Base-by-base conservation (phyloP, 805 yeast species). In the Metschnikowia vanudenii region DNA sequence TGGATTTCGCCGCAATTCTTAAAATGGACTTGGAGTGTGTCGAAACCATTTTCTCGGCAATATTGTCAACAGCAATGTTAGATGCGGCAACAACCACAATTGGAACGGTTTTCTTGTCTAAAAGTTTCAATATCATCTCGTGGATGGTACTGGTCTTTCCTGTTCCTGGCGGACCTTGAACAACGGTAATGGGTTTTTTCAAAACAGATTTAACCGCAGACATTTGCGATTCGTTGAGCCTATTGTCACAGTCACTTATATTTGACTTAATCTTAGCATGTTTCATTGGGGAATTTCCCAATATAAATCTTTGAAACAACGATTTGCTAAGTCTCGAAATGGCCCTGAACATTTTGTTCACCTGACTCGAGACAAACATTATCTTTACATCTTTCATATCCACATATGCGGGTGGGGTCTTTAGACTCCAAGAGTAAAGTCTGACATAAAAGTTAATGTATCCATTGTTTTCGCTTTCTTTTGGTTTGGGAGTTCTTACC, bases 111-210 rank as follows among this genome's bases (percentile, higher is more conserved):
- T 79, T 79, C 49, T 83, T 58, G 45, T 80, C 78, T 2, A 81
- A 73, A 43, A 88, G 67, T 57, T 88, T 96, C 85, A 83, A 20
- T n/a, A 90, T 79, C 45, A 91, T 86, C 0, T 95, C 83, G 1
- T 96, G 91, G 0, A 96, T 88, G 0, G 96, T n/a, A n/a, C 89
- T 92, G 0, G 97, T 90, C 61, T 91, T 91, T 63, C 97, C 97
- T 0, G 97, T 90, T 16, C 75, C 76, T 4, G 97, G 97, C 9
- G 97, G 97, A n/a, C 97, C 97, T 63, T 91, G 97, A 37, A 53
- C 44, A 26, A 26, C 8, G 29, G 29, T 9, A 11, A 26, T 26
- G 8, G n/a, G n/a, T n/a, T n/a, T n/a, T n/a, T n/a, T n/a, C n/a
- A n/a, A n/a, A n/a, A n/a, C n/a, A n/a, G n/a, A n/a, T n/a, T n/a